These are phyloP conservation scores for Cryptosporidium meleagridis DNA, from an alignment of 169 alveolate genomes.

Conservation along the genomic window DNA sequence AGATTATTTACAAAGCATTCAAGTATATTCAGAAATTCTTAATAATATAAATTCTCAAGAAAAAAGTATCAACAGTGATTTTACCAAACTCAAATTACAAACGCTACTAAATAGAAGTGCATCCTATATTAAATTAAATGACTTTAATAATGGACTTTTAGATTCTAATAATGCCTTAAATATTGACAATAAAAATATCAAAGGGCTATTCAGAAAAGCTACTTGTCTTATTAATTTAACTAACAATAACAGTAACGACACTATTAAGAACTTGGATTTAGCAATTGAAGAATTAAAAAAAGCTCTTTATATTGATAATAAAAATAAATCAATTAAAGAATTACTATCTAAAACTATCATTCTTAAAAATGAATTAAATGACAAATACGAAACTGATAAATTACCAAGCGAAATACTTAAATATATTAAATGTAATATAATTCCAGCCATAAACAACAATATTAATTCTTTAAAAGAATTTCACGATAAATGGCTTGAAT, in stretches of 20 bases:
- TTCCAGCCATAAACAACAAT: not conserved
- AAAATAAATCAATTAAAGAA: not conserved
- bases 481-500: not conserved
- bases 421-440: not conserved
- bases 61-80: not conserved
- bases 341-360: not conserved
- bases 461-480: not conserved
- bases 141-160: conserved; percentile 10
- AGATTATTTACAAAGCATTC: conserved; percentile 24
- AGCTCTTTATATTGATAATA: conserved; percentile 6
- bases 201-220: conserved; percentile 48
- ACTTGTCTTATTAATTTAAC: conserved; percentile 1
- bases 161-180: conserved; percentile 16
- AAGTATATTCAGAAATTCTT: conserved; percentile 20
- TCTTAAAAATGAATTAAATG: not conserved
- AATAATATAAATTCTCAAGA: not conserved
- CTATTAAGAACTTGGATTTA: not conserved
- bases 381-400: not conserved
- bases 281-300: conserved; percentile 44
- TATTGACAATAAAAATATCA: conserved; percentile 7
- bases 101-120: conserved; percentile 40
- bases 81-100: conserved; percentile 1
- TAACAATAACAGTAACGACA: not conserved
- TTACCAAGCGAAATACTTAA: conserved; percentile 38
- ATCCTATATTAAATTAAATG: conserved; percentile 10